Percentiles rank a stretch among this genome's conserved stretches.
Conservation (phyloP, 148 eudicot genomes). For the Silene latifolia region DNA sequence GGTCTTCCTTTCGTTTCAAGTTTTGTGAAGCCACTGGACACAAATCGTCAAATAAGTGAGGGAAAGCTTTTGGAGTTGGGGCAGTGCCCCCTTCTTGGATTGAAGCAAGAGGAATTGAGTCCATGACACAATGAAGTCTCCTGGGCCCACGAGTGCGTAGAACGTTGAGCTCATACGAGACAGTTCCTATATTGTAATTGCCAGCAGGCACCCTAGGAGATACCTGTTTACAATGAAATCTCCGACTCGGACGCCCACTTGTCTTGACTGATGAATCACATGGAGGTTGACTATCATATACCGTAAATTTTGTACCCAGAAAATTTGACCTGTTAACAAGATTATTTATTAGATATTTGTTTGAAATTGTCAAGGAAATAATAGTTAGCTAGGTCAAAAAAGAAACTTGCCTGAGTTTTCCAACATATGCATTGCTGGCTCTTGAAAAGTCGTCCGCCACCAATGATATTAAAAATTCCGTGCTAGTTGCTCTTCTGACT, state of each 20-base stretch:
- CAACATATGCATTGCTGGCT: constrained; percentile 77
- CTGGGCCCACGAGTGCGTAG: constrained; percentile 90
- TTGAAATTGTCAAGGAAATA: not conserved
- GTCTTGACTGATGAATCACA: constrained; percentile 37
- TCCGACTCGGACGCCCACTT: constrained; percentile 43
- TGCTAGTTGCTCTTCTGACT: constrained; percentile 73
- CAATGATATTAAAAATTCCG: constrained; percentile 71
- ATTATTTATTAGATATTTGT: constrained; percentile 2
- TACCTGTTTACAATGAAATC: constrained; percentile 68
- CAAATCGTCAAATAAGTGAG: constrained; percentile 38
- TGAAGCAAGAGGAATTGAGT: constrained; percentile 66
- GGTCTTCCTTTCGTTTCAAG: constrained; percentile 38
- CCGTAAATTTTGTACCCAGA: constrained; percentile 85
- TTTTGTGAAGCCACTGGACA: constrained; percentile 22
- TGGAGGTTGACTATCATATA: constrained; percentile 71
- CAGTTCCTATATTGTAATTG: constrained; percentile 57
- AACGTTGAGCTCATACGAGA: constrained; percentile 80
- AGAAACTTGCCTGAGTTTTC: constrained; percentile 67
- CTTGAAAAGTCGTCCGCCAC: constrained; percentile 82
- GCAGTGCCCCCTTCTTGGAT: constrained; percentile 86
- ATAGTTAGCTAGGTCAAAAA: not conserved
- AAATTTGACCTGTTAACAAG: constrained; percentile 67
- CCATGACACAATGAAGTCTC: constrained; percentile 66
- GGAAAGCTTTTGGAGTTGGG: constrained; percentile 72
- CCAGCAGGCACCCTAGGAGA: constrained; percentile 74